Base-by-base conservation (phyloP, 768 basidiomycete species). In the Gymnopilus junonius region DNA sequence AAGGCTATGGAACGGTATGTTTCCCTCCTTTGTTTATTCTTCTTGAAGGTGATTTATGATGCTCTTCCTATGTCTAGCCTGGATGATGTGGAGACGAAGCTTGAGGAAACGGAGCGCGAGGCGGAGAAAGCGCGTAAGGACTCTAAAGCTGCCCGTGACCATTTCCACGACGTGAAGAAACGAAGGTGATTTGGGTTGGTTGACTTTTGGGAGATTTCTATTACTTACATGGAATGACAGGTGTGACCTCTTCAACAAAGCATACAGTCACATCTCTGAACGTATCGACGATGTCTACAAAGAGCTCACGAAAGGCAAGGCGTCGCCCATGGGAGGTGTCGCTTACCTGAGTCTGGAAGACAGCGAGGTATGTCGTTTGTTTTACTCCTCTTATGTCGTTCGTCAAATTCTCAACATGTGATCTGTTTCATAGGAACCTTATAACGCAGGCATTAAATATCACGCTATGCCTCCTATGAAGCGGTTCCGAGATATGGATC, bases 381-480 rank as follows among this genome's bases (percentile, higher is more conserved):
- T 10, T 50, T 10, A 11, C 25, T 2, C n/a, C 25, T 31, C 4
- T 15, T 4, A 17, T 20, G n/a, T 29, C 12, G 2, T 20, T 35
- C 21, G 14, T 39, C 27, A 40, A 12, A 14, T 20, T 32, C 23
- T 12, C 14, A 14, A 25, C 23, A 35, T 61, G 29, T 34, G 31
- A 29, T 48, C 43, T 17, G 34, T 46, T 25, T 7, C n/a, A 12
- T 43, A 79, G 76, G 75, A 77, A 69, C 75, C 70, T 25, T 74
- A 74, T 55, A 71, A 74, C 31, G 78, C 76, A 7, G 78, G 97
- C 58, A 94, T 99, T 80, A 98, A 97, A 76, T 99, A 99, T 73
- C 97, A 99, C 71, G 96, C 97, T 1, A 99, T 99, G 97, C 97
- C 97, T 0, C 97, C 97, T 0, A 97, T 98, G 91, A 99, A 99